Percentiles rank a stretch among this genome's conserved stretches.
Conservation (phyloP, 345 rosid genomes). For the Populus nigra region DNA sequence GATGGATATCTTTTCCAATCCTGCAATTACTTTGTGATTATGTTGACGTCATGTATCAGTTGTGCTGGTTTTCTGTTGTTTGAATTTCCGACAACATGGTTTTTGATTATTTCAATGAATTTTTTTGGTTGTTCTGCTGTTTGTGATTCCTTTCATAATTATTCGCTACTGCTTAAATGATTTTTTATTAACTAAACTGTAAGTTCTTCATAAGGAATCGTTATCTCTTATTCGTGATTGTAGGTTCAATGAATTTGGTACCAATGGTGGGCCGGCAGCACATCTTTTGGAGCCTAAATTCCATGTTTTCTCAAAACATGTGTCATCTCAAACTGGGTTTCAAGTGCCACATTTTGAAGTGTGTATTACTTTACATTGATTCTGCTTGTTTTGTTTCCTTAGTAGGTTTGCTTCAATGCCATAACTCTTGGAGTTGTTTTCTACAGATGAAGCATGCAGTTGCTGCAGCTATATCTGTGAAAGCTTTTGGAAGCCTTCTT, state of each 20-base stretch:
- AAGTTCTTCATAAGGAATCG: background rate
- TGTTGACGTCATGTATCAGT: background rate
- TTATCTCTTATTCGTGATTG: background rate
- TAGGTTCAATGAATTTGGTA: constrained; percentile 65
- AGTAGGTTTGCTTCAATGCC: background rate
- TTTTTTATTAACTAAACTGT: background rate
- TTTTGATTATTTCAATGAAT: background rate
- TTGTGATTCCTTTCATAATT: background rate
- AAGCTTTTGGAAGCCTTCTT: constrained; percentile 64
- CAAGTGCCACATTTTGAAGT: constrained; percentile 56
- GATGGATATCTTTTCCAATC: background rate
- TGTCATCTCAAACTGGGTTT: constrained; percentile 45
- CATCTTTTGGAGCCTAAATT: constrained; percentile 46
- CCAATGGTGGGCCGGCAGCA: constrained; percentile 63
- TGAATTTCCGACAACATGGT: background rate
- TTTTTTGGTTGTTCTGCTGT: background rate
- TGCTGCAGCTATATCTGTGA: constrained; percentile 52
- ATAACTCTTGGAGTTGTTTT: background rate
- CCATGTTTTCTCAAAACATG: constrained; percentile 37
- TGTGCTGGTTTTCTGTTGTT: background rate
- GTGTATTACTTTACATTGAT: background rate
- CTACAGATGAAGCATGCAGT: constrained; percentile 43
- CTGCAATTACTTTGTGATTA: background rate
- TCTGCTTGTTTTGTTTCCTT: background rate
- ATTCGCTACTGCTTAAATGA: background rate